phyloP scores from a whole-genome alignment of 2,329 filamentous ascomycete genomes.

The Exophiala aquamarina region DNA sequence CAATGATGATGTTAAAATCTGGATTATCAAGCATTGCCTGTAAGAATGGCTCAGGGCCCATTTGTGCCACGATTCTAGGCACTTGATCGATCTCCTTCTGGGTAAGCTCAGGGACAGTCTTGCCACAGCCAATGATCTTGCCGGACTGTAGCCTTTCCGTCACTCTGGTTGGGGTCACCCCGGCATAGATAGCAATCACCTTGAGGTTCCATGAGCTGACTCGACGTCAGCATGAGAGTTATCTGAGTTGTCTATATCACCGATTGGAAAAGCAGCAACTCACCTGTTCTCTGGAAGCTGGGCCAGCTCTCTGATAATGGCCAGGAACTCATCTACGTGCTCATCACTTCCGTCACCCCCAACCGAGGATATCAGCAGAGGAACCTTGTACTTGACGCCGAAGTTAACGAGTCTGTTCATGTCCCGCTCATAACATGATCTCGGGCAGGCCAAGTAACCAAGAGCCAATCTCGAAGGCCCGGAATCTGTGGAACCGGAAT shows the following conservation, averaged over 20 bases:
- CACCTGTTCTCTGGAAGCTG: conserved; percentile 18
- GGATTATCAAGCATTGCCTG: conserved; percentile 42
- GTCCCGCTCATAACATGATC: conserved; percentile 44
- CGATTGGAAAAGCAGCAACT: background rate
- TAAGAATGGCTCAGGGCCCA: conserved; percentile 47
- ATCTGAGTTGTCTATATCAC: conserved; percentile 2
- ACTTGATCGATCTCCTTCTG: conserved; percentile 40
- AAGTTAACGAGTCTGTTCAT: conserved; percentile 41
- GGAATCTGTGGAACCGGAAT: conserved; percentile 35
- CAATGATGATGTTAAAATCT: conserved; percentile 50
- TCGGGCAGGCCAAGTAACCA: conserved; percentile 40
- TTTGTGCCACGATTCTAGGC: conserved; percentile 44
- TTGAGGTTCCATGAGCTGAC: conserved; percentile 3
- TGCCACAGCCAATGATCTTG: conserved; percentile 5
- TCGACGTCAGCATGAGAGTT: background rate
- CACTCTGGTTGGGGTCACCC: conserved; percentile 27
- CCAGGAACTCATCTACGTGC: conserved; percentile 43
- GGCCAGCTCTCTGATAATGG: conserved; percentile 41
- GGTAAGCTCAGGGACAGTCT: background rate
- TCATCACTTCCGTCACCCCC: conserved; percentile 51
- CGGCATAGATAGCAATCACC: conserved; percentile 38
- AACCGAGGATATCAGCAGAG: conserved; percentile 46
- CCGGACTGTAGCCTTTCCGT: background rate
- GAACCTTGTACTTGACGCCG: conserved; percentile 35
- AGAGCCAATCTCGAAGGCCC: conserved; percentile 33